Conservation (phyloP, 2,329 filamentous ascomycete genomes). For the Fusarium newnesense region DNA sequence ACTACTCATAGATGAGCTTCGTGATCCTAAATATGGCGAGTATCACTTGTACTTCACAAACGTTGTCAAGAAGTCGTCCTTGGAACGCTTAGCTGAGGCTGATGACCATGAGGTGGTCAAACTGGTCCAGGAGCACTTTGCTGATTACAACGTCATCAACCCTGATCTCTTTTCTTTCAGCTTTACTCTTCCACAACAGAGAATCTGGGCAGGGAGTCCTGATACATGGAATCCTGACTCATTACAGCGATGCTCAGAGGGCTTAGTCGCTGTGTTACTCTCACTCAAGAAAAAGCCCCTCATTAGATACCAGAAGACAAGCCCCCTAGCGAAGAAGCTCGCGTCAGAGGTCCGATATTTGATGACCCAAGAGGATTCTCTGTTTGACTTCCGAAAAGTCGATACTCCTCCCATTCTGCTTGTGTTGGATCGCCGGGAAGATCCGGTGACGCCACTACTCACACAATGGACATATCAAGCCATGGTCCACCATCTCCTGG, state of each 20-base stretch:
- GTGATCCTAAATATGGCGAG: conserved; percentile 96
- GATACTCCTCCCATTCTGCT: conserved; percentile 95
- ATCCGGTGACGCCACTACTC: conserved; percentile 91
- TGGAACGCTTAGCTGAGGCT: conserved; percentile 93
- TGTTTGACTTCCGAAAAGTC: conserved; percentile 95
- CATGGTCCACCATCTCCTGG: conserved; percentile 98
- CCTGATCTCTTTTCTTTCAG: conserved; percentile 89
- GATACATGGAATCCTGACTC: conserved; percentile 93
- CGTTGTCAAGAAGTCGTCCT: conserved; percentile 93
- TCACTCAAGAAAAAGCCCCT: conserved; percentile 96
- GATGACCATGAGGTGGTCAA: conserved; percentile 98
- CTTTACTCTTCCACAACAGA: conserved; percentile 75
- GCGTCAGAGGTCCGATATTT: conserved; percentile 92
- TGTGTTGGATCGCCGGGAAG: conserved; percentile 89
- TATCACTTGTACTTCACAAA: conserved; percentile 99
- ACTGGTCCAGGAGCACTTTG: conserved; percentile 93
- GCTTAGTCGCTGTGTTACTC: conserved; percentile 83
- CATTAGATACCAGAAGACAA: conserved; percentile 93
- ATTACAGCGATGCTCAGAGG: conserved; percentile 86
- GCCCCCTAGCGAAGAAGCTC: conserved; percentile 88
- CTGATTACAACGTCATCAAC: conserved; percentile 95
- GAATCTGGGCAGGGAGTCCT: conserved; percentile 82
- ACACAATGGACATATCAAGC: conserved; percentile 99
- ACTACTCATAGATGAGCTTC: conserved; percentile 90
- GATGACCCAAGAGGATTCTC: conserved; percentile 93